Percentiles rank a stretch among this genome's conserved stretches.
Evolutionary conservation across 495 filamentous ascomycete genomes (phyloP).

Genomic region (Corynascus novoguineensis): DNA sequence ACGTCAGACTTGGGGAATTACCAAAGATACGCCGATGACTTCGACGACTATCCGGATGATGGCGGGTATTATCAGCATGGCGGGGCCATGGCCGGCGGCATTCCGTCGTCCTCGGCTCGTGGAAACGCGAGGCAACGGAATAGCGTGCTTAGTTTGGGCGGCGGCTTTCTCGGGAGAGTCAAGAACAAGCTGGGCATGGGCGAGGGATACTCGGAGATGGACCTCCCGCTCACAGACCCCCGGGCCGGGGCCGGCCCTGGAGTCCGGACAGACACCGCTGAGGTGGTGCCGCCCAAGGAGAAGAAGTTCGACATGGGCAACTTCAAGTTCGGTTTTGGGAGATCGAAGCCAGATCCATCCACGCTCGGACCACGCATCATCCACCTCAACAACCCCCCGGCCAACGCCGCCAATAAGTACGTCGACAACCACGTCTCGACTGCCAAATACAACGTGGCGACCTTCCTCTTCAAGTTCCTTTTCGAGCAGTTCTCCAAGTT

Average conservation of each 20-base stretch:
- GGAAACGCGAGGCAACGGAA: constrained; percentile 67
- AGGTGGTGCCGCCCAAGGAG: constrained; percentile 33
- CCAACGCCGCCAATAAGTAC: constrained; percentile 82
- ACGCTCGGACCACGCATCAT: constrained; percentile 89
- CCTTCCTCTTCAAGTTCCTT: constrained; percentile 96
- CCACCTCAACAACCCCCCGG: constrained; percentile 94
- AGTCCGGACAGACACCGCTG: constrained; percentile 28
- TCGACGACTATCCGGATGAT: constrained; percentile 70
- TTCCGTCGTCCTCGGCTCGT: constrained; percentile 41
- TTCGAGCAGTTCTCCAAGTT: constrained; percentile 99
- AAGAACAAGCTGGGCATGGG: constrained; percentile 91
- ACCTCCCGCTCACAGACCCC: constrained; percentile 84
- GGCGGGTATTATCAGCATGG: constrained; percentile 62
- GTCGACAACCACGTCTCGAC: constrained; percentile 96
- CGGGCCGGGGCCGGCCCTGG: constrained; percentile 9
- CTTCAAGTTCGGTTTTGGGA: constrained; percentile 93
- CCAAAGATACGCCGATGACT: constrained; percentile 81
- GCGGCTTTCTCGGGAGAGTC: constrained; percentile 75
- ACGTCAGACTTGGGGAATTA: constrained; percentile 80
- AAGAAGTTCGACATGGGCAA: constrained; percentile 63
- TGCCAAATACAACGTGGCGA: constrained; percentile 92
- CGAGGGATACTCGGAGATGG: constrained; percentile 95
- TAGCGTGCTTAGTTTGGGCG: constrained; percentile 78
- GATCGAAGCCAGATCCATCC: constrained; percentile 79
- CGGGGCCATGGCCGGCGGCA: constrained; percentile 44